Conservation (phyloP, 805 yeast genomes). For the Cyberlindnera petersonii region DNA sequence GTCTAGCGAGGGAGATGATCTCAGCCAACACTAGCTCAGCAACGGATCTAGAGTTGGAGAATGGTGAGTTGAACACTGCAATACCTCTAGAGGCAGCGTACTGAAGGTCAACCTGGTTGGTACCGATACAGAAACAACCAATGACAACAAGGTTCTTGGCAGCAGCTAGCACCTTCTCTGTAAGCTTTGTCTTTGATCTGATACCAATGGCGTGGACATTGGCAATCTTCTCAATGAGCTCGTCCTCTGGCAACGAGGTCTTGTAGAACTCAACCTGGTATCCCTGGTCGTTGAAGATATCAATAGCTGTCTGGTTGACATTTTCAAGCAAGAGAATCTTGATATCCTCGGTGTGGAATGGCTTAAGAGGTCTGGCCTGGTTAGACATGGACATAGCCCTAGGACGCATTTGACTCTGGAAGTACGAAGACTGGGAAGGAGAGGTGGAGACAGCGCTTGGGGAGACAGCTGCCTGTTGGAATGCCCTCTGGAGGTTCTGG, state of each 20-base stretch:
- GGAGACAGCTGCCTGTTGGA: conserved; percentile 54
- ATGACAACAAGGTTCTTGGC: conserved; percentile 87
- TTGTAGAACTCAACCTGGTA: conserved; percentile 95
- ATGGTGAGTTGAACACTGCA: conserved; percentile 97
- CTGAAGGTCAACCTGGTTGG: conserved; percentile 93
- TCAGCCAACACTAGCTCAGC: conserved; percentile 97
- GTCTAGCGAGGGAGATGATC: conserved; percentile 91
- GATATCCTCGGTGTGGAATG: conserved; percentile 93
- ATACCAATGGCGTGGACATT: conserved; percentile 97
- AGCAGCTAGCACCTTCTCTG: conserved; percentile 69
- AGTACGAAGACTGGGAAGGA: conserved; percentile 63
- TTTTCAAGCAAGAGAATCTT: conserved; percentile 89
- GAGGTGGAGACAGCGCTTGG: conserved; percentile 78
- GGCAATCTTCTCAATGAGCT: conserved; percentile 87
- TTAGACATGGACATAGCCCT: conserved; percentile 40
- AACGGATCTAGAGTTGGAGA: conserved; percentile 96
- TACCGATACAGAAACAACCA: conserved; percentile 99
- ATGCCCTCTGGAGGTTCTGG: conserved; percentile 46
- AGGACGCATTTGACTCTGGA: conserved; percentile 43
- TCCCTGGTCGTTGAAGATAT: conserved; percentile 82
- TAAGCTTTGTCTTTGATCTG: conserved; percentile 92
- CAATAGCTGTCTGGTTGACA: conserved; percentile 88
- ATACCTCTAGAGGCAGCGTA: conserved; percentile 90
- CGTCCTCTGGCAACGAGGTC: conserved; percentile 86
- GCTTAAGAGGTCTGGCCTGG: conserved; percentile 76